Percentiles rank a stretch among this genome's conserved stretches.
Conservation (phyloP, 2,329 filamentous ascomycete genomes). For the Periconia macrospinosa region DNA sequence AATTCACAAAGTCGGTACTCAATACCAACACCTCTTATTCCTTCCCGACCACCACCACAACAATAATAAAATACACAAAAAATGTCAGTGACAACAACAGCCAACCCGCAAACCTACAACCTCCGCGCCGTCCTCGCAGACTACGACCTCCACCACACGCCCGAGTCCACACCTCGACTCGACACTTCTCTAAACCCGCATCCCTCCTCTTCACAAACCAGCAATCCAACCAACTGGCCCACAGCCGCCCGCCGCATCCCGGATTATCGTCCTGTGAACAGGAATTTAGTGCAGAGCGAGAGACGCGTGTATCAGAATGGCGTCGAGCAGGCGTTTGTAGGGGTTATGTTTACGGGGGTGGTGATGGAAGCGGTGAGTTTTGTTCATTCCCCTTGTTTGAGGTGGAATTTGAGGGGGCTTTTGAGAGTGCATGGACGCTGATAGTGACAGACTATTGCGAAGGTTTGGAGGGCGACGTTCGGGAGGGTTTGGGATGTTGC, state of each 20-base stretch:
- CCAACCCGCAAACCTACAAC: conserved; percentile 43
- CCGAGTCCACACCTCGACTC: conserved; percentile 16
- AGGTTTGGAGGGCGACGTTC: conserved; percentile 55
- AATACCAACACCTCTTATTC: too few species aligned
- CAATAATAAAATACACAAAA: background rate
- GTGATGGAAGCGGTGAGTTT: conserved; percentile 47
- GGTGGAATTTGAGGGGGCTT: too few species aligned
- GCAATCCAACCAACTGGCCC: conserved; percentile 48
- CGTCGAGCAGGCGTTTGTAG: conserved; percentile 52
- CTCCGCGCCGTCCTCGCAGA: conserved; percentile 45
- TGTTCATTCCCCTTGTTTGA: background rate
- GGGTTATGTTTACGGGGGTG: conserved; percentile 55
- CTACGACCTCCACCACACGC: conserved; percentile 51
- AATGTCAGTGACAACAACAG: conserved; percentile 51
- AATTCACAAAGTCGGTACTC: too few species aligned
- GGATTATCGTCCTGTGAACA: conserved; percentile 50
- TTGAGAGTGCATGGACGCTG: background rate
- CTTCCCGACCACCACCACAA: too few species aligned
- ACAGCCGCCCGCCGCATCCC: conserved; percentile 53
- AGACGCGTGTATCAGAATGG: conserved; percentile 50
- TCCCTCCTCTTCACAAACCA: conserved; percentile 16
- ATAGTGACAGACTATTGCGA: conserved; percentile 39
- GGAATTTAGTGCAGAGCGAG: conserved; percentile 44
- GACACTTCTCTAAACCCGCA: conserved; percentile 30
- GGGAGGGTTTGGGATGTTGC: conserved; percentile 54